Evolutionary conservation across 1,139 yeast genomes (phyloP).

Genomic region (Zhuliangozyma blackwelliae): DNA sequence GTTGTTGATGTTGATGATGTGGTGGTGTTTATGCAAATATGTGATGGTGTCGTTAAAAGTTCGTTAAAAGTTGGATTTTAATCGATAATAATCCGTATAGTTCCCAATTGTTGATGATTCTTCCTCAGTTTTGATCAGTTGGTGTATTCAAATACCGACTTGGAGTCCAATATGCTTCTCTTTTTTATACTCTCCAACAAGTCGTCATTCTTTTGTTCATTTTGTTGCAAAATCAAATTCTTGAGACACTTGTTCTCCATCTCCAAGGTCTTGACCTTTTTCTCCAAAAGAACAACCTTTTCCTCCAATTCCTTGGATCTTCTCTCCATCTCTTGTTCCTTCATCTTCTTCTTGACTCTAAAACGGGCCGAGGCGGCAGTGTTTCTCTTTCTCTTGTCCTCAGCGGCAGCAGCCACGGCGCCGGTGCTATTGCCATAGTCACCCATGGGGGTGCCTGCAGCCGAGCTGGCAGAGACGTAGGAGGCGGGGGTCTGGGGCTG

Average conservation of each 20-base stretch:
- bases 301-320: constrained; percentile 42
- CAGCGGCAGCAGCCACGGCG: constrained; percentile 10
- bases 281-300: constrained; percentile 35
- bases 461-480: background rate
- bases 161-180: constrained; percentile 32
- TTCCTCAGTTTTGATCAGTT: constrained; percentile 9
- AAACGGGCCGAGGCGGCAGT: constrained; percentile 64
- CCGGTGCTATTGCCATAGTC: background rate
- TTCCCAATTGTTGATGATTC: background rate
- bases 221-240: constrained; percentile 45
- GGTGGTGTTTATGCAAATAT: constrained; percentile 9
- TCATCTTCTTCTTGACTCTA: constrained; percentile 56
- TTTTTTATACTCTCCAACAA: constrained; percentile 40
- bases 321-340: constrained; percentile 56
- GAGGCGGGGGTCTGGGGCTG: background rate
- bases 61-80: constrained; percentile 40
- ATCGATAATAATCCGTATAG: constrained; percentile 8
- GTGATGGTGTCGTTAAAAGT: too few relatives aligned
- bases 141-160: constrained; percentile 30
- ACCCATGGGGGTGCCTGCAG: background rate
- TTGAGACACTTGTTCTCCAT: constrained; percentile 76
- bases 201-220: constrained; percentile 39
- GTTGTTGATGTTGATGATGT: constrained; percentile 1
- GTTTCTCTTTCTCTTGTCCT: constrained; percentile 52
- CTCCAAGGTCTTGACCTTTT: constrained; percentile 50